Base-by-base conservation (phyloP, 306 rosid species). In the Pyrus pyrifolia region DNA sequence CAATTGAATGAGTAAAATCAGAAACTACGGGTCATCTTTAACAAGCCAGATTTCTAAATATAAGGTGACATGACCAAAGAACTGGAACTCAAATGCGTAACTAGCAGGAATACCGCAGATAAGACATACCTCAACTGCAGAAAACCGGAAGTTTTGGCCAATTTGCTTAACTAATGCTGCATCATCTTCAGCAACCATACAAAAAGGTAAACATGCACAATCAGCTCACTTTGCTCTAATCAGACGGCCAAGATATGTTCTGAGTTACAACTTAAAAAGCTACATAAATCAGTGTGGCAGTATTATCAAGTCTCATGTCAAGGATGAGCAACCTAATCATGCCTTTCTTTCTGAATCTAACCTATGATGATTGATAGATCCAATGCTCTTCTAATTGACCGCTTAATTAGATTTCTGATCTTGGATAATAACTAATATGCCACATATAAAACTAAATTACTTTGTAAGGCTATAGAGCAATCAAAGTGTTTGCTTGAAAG, bases 101-200 rank as follows among this genome's bases (percentile, higher is more conserved):
- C 23, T 38, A 17, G 58, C 11, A 1, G 71, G 67, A 46, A 67
- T 30, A 53, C 53, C 67, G 70, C 67, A 30, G 75, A 60, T 25
- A 58, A 18, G 25, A 83, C 42, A 69, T 78, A 92, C 98, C 97
- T 92, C 83, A 10, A 92, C 77, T 3, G 96, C 90, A 59, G 99
- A 88, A 84, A 90, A 95, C 80, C 98, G 91, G 67, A 95, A 95
- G 82, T 92, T 95, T 83, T 88, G 92, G 42, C 97, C 96, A 38
- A 92, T 89, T 85, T 85, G 89, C 77, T 90, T 92, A 67, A 91
- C 97, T 68, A 95, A 73, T 29, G 86, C 75, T 19, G 80, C 85
- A 84, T 95, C 99, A 59, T 95, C 98, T 81, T 95, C 99, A 18
- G 90, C 96, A 85, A 81, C 98, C 92, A 49, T 18, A 87, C 65